These are phyloP conservation scores for Pyrus bretschneideri DNA, from an alignment of 306 rosid genomes.

Conservation along the genomic window DNA sequence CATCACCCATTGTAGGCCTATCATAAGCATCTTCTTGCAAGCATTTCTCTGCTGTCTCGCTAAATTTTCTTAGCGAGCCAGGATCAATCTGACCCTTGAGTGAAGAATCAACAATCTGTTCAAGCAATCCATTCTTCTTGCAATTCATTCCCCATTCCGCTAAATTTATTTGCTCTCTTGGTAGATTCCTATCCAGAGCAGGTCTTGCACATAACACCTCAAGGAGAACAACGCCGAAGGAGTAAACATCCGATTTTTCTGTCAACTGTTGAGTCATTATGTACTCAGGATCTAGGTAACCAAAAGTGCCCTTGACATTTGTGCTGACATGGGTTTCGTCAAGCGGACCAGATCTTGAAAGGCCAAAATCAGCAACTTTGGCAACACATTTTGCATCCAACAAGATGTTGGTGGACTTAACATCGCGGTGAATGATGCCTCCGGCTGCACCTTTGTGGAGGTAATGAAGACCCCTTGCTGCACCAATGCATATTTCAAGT, in stretches of 20 bases:
- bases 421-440: constrained; percentile 51
- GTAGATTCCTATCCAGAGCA: constrained; percentile 31
- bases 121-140: constrained; percentile 39
- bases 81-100: constrained; percentile 31
- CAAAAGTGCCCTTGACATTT: constrained; percentile 43
- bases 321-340: constrained; percentile 48
- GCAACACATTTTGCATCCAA: constrained; percentile 36
- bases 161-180: constrained; percentile 40
- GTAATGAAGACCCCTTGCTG: no score
- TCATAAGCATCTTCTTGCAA: constrained; percentile 32
- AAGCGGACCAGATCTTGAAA: constrained; percentile 31
- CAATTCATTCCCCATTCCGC: constrained; percentile 47
- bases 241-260: constrained; percentile 48
- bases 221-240: constrained; percentile 47
- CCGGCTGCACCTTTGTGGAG: constrained; percentile 46
- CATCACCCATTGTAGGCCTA: constrained; percentile 47
- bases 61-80: constrained; percentile 41
- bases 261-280: constrained; percentile 37
- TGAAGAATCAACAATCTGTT: constrained; percentile 37
- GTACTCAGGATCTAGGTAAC: constrained; percentile 53
- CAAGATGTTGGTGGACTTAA: constrained; percentile 49
- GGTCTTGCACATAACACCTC: constrained; percentile 48
- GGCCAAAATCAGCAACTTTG: constrained; percentile 54
- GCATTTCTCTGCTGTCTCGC: constrained; percentile 38
- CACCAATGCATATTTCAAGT: no score